Conservation (phyloP, 495 filamentous ascomycete genomes). For the Penicillium daleae region DNA sequence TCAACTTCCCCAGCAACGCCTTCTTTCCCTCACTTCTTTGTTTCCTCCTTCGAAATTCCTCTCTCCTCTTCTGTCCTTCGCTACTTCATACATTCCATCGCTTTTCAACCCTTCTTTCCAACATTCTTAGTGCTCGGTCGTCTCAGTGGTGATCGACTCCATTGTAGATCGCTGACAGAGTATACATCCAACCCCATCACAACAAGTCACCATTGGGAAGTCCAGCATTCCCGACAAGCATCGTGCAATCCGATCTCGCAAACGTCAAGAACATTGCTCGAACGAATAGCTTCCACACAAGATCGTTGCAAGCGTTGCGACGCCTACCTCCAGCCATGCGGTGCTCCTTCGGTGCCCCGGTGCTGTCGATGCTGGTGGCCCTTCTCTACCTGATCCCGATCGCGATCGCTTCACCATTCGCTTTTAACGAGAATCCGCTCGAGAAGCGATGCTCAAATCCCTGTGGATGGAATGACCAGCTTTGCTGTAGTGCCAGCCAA, state of each 20-base stretch:
- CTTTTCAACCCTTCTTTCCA: constrained; percentile 13
- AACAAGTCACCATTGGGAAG: constrained; percentile 1
- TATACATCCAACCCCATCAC: constrained; percentile 15
- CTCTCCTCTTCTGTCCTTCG: constrained; percentile 21
- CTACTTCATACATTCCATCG: constrained; percentile 14
- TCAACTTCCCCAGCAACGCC: constrained; percentile 18
- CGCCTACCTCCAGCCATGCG: constrained; percentile 35
- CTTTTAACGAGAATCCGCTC: constrained; percentile 27
- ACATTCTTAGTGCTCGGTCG: constrained; percentile 11
- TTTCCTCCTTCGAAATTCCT: constrained; percentile 16
- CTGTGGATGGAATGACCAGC: constrained; percentile 68
- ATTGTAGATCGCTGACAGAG: constrained; percentile 10
- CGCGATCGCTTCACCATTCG: constrained; percentile 44
- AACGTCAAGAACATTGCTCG: constrained; percentile 23
- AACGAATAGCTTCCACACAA: constrained; percentile 4
- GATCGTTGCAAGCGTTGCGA: constrained; percentile 5
- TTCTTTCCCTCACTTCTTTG: background rate
- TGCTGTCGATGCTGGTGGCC: constrained; percentile 33
- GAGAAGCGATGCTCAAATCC: constrained; percentile 61
- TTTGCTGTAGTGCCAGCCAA: constrained; percentile 66
- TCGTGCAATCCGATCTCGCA: constrained; percentile 6
- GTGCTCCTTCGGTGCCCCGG: constrained; percentile 29
- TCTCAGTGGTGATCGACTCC: constrained; percentile 14
- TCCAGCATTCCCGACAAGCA: constrained; percentile 8
- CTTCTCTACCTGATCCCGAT: constrained; percentile 29